Evolutionary conservation across 345 rosid species (phyloP), one percentile per base, ranked within the genome.

Genomic region (Melastoma malabathricum): DNA sequence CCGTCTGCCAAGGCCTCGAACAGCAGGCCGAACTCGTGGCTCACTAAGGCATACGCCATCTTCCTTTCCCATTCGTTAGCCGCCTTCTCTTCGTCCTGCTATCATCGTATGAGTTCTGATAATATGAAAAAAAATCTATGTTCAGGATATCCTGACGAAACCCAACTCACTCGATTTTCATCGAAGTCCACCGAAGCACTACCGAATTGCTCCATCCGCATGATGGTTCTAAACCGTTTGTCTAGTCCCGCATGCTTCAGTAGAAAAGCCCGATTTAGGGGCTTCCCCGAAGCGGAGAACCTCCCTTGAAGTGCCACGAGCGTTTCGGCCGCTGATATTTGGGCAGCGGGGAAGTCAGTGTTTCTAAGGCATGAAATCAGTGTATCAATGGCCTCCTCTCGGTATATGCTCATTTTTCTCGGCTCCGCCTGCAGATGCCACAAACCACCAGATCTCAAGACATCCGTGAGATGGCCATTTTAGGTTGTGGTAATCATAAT

Each of bases 1-100:
- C 90, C 81, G 63, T 82, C 90, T 46, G 76, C 79, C 54, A 82
- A 56, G 53, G 80, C 83, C 78, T 79, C 86, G 62, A 82, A 79
- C 51, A 82, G 58, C 29, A 73, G 63, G 48, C 90, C 90, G 45
- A 75, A 76, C 41, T 82, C 90, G 58, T 82, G 83, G 68, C 80
- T 77, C 47, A 58, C 76, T 46, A 82, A 52, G 39, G 70, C 81
- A 48, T 71, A 76, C 0, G 80, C 83, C 71, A 73, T 63, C 64
- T 58, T 77, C 50, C 67, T 75, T 67, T 79, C 90, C 90, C 90
- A 79, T 44, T 64, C 76, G 51, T 72, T 77, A 47, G 80, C 81
- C 23, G 81, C 79, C 60, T 48, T 77, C 71, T 76, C 78, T 68
- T 79, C 86, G 41, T 71, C 78, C 73, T 76, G 69, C 51, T 49